Evolutionary conservation across 768 basidiomycete genomes (phyloP).

Genomic region (Floccularia luteovirens): DNA sequence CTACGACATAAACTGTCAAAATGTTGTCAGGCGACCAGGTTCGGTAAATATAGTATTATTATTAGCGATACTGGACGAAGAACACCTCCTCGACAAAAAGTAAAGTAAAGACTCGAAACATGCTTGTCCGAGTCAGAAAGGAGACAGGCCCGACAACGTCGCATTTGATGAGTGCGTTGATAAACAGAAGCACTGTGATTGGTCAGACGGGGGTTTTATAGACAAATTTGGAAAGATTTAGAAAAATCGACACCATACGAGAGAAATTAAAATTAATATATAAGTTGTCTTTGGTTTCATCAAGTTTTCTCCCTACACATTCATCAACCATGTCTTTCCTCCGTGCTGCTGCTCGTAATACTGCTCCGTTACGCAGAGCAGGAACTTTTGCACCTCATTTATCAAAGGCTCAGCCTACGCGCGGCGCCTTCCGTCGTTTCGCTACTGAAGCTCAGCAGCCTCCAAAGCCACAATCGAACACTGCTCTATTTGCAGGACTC

Average conservation of each 20-base stretch:
- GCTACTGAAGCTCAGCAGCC: constrained; percentile 47
- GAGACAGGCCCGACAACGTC: no score
- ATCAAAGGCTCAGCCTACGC: constrained; percentile 18
- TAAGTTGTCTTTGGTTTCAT: background rate
- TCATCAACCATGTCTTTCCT: constrained; percentile 47
- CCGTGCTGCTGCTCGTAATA: constrained; percentile 42
- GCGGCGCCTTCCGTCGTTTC: constrained; percentile 47
- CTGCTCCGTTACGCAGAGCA: constrained; percentile 21
- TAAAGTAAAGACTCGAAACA: no score
- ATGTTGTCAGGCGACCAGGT: no score
- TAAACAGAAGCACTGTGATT: no score
- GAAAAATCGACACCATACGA: background rate
- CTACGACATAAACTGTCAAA: no score
- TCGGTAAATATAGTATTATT: no score
- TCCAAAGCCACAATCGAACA: constrained; percentile 49
- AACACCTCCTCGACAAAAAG: no score
- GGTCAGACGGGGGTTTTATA: no score
- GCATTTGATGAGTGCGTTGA: no score
- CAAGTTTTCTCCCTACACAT: constrained; percentile 9
- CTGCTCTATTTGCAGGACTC: constrained; percentile 49
- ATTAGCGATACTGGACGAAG: no score
- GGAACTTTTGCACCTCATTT: constrained; percentile 10
- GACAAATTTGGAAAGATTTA: no score
- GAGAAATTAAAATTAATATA: background rate
- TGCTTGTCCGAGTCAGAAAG: no score